A percentile compares a stretch with the other conserved stretches of the same genome.
These are phyloP conservation scores for Iodosphaeria phyllophila DNA, from an alignment of 2,329 filamentous ascomycete genomes.

Conservation along the genomic window DNA sequence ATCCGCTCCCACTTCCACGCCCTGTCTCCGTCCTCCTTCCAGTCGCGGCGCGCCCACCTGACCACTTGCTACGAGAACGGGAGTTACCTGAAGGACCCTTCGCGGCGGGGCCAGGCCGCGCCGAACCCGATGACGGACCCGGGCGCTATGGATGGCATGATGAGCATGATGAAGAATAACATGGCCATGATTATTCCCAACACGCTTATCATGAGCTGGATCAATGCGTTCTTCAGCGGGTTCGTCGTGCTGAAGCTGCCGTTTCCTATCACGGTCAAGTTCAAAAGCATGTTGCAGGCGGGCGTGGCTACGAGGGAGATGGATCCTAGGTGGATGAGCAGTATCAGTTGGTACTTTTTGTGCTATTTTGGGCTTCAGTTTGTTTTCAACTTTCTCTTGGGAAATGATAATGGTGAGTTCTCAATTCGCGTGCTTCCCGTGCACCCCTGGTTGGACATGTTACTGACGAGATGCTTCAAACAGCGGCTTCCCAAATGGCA, in stretches of 20 bases:
- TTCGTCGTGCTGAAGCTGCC: conserved; percentile 98
- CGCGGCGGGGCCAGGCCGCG: conserved; percentile 67
- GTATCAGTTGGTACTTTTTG: conserved; percentile 96
- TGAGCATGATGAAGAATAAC: conserved; percentile 99
- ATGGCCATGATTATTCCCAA: conserved; percentile 99
- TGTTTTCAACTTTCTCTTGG: conserved; percentile 91
- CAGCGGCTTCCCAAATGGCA: conserved; percentile 79
- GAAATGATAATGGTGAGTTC: conserved; percentile 77
- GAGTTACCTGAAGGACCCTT: conserved; percentile 75
- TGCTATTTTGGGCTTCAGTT: conserved; percentile 93
- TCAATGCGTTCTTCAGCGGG: conserved; percentile 96
- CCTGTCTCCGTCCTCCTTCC: conserved; percentile 62
- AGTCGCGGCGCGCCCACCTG: conserved; percentile 61
- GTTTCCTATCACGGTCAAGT: conserved; percentile 93
- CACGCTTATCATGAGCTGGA: conserved; percentile 99
- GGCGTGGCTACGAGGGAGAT: conserved; percentile 91
- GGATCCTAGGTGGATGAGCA: conserved; percentile 96
- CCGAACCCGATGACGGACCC: conserved; percentile 93
- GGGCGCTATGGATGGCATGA: conserved; percentile 97
- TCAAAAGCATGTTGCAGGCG: conserved; percentile 98
- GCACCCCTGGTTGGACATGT: conserved; percentile 5
- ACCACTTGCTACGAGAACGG: conserved; percentile 70
- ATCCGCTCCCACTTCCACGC: conserved; percentile 69
- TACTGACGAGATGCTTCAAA: conserved; percentile 13
- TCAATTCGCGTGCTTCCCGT: no score